Base-by-base conservation (phyloP, 2,329 filamentous ascomycete species). In the Colletotrichum ledebouriae region DNA sequence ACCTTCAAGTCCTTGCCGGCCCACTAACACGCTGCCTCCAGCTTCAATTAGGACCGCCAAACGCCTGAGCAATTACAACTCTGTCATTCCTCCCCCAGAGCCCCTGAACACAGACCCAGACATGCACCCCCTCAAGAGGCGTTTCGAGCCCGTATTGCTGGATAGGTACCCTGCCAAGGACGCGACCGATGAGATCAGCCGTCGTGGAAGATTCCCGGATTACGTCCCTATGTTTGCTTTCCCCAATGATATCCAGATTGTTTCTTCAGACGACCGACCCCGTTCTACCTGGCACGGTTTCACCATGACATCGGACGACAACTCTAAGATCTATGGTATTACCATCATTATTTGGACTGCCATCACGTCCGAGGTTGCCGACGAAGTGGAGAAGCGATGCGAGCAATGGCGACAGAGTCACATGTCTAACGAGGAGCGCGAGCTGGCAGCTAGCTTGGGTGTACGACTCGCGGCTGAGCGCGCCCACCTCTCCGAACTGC, bases 221-320 rank as follows among this genome's bases (percentile, higher is more conserved):
- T 99, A 98, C 75, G 94, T 99, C 17, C 96, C 96, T 64, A 98
- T 99, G 96, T 99, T 99, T 79, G 94, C 96, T 61, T 99, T 98
- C 75, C 96, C 96, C 52, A 98, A 98, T 79, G 96, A 99, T 78
- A 96, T 99, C 73, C 94, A 94, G 71, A 96, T 99, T 59, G 93
- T 98, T 10, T 98, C 96, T 1, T 94, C 94, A 1, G 96, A 99
- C 75, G 94, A 97, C 77, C 88, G 94, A 70, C 96, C 96, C 1
- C 87, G 94, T 70, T 95, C 96, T n/a, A 98, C 94, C 25, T 99
- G 96, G 96, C 96, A 99, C 80, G 96, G 96, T 56, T 99, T 99
- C 76, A 94, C 94, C 70, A 98, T 99, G 96, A 99, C 96, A 2
- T 92, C 92, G 22, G 92, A 93, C 63, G 94, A 98, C 76, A 95